phyloP scores from a whole-genome alignment of 75 land plant species.

The Adiantum capillusveneris region DNA sequence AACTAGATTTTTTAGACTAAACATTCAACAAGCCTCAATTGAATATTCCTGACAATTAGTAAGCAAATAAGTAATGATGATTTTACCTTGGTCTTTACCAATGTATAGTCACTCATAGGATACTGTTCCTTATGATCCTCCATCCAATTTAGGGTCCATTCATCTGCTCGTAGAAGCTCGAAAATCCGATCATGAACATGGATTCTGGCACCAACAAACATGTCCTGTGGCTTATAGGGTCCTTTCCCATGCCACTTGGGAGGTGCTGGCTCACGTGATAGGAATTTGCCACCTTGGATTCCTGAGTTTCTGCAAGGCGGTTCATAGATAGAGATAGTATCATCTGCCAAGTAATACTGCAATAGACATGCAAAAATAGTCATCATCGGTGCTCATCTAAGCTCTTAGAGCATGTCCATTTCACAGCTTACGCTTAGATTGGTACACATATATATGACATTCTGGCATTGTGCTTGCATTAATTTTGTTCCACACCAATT shows the following conservation, averaged over 20 bases:
- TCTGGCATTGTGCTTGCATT: too few species aligned
- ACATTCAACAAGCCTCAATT: too few species aligned
- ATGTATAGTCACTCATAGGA: constrained; percentile 14
- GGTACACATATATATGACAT: too few species aligned
- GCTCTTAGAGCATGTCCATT: too few species aligned
- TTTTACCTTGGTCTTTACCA: constrained; percentile 13
- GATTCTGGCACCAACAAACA: constrained; percentile 20
- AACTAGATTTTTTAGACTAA: too few species aligned
- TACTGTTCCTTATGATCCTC: constrained; percentile 17
- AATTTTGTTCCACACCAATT: too few species aligned
- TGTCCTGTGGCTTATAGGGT: constrained; percentile 15
- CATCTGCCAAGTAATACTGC: constrained; percentile 28
- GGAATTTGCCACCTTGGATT: constrained; percentile 17
- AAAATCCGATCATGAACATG: constrained; percentile 19
- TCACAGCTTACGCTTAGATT: too few species aligned
- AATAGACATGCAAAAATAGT: too few species aligned
- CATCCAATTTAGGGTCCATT: constrained; percentile 36
- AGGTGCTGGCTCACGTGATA: constrained; percentile 16
- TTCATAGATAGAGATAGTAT: constrained; percentile 24
- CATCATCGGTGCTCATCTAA: too few species aligned
- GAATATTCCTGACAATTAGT: too few species aligned
- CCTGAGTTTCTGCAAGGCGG: constrained; percentile 33
- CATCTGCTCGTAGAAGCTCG: constrained; percentile 28
- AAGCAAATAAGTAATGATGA: background rate
- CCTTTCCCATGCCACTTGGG: constrained; percentile 14